Evolutionary conservation across 1,139 yeast genomes (phyloP).

Genomic region (Geotrichum citri-aurantii): DNA sequence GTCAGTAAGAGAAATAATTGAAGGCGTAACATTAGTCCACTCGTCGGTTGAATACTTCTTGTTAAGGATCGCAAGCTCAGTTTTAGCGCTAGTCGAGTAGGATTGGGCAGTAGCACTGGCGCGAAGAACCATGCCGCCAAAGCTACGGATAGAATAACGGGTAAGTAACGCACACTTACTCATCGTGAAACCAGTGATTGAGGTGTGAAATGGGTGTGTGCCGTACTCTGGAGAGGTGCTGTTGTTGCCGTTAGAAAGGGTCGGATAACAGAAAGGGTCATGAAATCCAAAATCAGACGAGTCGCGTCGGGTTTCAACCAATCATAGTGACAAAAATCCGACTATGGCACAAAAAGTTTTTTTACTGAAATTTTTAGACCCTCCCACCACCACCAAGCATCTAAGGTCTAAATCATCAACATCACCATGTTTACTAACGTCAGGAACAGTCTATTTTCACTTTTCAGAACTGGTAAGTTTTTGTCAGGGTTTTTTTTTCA

Average conservation of each 20-base stretch:
- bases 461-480: slow-evolving; percentile 14
- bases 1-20: slow-evolving; percentile 62
- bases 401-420: not conserved
- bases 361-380: not conserved
- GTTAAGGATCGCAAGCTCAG: slow-evolving; percentile 40
- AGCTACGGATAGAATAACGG: not conserved
- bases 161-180: not conserved
- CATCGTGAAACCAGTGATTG: not conserved
- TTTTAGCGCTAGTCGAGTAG: not conserved
- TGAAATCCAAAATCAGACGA: not conserved
- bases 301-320: not conserved
- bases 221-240: not conserved
- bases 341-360: not conserved
- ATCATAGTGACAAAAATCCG: not conserved
- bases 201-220: not conserved
- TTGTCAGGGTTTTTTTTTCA: not conserved
- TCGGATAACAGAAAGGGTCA: not conserved
- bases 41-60: slow-evolving; percentile 56
- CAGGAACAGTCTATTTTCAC: slow-evolving; percentile 11
- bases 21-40: slow-evolving; percentile 81
- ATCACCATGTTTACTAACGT: slow-evolving; percentile 9
- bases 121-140: not conserved
- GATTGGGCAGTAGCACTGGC: not conserved
- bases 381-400: not conserved
- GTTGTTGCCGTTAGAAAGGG: not conserved